phyloP scores from a whole-genome alignment of 192 early-diverging fungal species.

The Coemansia sp. region DNA sequence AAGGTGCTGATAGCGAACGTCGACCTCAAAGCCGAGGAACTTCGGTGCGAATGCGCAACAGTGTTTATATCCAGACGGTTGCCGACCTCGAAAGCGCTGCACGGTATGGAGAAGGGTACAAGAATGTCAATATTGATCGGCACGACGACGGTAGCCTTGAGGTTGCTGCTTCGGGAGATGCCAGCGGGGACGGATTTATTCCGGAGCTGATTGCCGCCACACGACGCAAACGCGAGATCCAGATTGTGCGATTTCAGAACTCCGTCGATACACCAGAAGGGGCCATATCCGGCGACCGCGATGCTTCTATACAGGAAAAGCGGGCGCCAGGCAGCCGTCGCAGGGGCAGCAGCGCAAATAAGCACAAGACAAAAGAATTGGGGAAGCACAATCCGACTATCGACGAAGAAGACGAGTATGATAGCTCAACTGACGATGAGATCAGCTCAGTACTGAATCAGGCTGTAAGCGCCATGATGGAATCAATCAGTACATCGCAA shows the following conservation, averaged over 20 bases:
- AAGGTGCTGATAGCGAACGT: conserved; percentile 3
- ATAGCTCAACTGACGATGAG: conserved; percentile 15
- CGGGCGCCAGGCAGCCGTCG: not conserved
- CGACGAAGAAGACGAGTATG: conserved; percentile 6
- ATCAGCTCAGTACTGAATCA: conserved; percentile 32
- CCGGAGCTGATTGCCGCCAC: conserved; percentile 44
- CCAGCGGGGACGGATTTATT: conserved; percentile 32
- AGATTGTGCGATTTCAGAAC: conserved; percentile 43
- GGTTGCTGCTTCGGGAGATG: conserved; percentile 18
- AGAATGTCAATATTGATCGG: conserved; percentile 37
- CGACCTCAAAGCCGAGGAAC: conserved; percentile 21
- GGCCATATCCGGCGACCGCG: conserved; percentile 15
- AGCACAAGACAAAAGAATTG: not conserved
- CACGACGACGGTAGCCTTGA: conserved; percentile 44
- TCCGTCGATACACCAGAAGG: conserved; percentile 35
- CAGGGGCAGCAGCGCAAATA: not conserved
- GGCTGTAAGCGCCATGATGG: conserved; percentile 46
- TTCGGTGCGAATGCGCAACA: conserved; percentile 10
- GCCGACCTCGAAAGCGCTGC: conserved; percentile 33
- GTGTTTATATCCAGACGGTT: conserved; percentile 43
- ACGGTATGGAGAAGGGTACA: conserved; percentile 50
- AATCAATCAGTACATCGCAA: conserved; percentile 44
- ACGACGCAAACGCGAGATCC: conserved; percentile 51
- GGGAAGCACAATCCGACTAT: not conserved
- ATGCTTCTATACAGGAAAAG: not conserved